These are phyloP conservation scores for Mycena crocata DNA, from an alignment of 768 basidiomycete species.

Conservation along the genomic window DNA sequence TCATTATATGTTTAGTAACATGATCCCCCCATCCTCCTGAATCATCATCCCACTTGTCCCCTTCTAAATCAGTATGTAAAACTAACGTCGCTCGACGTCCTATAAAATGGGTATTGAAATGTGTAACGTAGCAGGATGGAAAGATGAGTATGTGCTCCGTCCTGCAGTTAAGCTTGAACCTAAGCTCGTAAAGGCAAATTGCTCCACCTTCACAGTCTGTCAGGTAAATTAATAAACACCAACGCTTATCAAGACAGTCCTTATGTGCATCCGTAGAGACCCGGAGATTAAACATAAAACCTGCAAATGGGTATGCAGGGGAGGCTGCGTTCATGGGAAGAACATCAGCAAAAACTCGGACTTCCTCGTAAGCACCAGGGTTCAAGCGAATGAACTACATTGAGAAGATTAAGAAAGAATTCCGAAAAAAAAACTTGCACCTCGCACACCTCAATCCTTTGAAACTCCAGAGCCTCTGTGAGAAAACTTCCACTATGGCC, in stretches of 20 bases:
- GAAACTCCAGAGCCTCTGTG: not conserved
- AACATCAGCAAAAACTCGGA: slow-evolving; percentile 3
- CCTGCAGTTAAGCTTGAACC: not conserved
- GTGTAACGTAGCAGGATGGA: not conserved
- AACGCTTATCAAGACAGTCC: not conserved
- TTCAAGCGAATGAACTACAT: not conserved
- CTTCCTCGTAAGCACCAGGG: not conserved
- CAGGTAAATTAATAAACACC: not conserved
- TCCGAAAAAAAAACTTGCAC: not conserved
- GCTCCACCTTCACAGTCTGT: not conserved
- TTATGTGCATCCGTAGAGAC: slow-evolving; percentile 7
- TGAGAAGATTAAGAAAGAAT: too few species aligned
- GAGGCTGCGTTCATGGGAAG: not conserved
- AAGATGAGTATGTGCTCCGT: not conserved
- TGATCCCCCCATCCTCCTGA: slow-evolving; percentile 2
- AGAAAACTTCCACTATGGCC: not conserved
- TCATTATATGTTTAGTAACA: not conserved
- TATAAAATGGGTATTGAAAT: slow-evolving; percentile 1
- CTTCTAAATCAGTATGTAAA: slow-evolving; percentile 3
- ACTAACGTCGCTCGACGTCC: not conserved
- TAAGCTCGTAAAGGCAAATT: not conserved
- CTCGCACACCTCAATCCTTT: not conserved
- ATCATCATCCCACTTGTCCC: not conserved
- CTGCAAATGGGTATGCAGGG: not conserved
- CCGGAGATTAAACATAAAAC: slow-evolving; percentile 7